Evolutionary conservation across 2,329 filamentous ascomycete genomes (phyloP), one percentile per base, ranked within the genome.

Genomic region (Macrophomina tecta): DNA sequence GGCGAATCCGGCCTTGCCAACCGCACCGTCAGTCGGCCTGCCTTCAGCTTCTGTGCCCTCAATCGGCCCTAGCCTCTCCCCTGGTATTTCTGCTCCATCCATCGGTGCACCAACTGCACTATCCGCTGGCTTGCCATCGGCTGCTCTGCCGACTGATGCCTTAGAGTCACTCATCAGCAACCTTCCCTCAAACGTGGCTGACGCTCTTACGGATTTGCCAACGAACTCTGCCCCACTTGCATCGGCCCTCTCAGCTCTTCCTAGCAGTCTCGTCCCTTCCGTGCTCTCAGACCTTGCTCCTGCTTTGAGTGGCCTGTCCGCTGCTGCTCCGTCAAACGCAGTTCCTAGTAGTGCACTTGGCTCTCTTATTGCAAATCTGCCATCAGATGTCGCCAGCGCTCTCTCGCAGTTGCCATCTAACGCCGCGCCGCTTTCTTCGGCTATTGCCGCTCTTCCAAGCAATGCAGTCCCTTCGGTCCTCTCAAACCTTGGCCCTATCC

Each of bases 121-220:
- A 8, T 8, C 23, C 14, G 8, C 12, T 23, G 32, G 51, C 18
- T 32, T 55, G 2, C 55, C 55, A 30, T 30, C 40, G 0, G 5
- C 28, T n/a, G 34, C 34, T 40, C 12, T 45, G 12, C 36, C 38
- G 18, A 46, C 23, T 23, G 14, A 34, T 34, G 36, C 23, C n/a
- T 16, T 30, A 30, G 23, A 5, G 16, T 45, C 38, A 5, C 12
- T 61, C 42, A 4, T 49, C 9, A 23, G 16, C 16, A 23, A 49
- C 45, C 28, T 61, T 8, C 56, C 56, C 5, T 49, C 56, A 4
- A 49, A 61, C 42, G 32, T 61, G 28, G 56, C 56, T 30, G 36
- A 11, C 30, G 62, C 62, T 6, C 30, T 65, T 5, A 46, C 62
- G 38, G 12, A 55, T 16, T 9, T 46, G 1, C 36, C 49, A 7